These are phyloP conservation scores for Cenchrus purpureus DNA, from an alignment of 176 grass and related monocot species.

Conservation along the genomic window DNA sequence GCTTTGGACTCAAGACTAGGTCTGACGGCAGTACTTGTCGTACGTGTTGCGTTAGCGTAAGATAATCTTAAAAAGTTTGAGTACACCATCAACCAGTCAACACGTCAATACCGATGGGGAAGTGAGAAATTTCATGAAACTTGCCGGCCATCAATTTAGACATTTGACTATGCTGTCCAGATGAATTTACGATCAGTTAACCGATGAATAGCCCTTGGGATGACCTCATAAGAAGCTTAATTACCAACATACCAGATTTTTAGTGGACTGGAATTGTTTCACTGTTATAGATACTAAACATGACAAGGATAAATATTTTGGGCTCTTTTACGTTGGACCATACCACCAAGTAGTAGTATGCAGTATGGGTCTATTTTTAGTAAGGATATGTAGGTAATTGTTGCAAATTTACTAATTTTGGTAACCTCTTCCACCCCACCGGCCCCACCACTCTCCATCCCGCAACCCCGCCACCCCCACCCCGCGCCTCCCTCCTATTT, in stretches of 20 bases:
- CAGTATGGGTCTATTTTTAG: too few relatives aligned
- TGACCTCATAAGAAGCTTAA: background rate
- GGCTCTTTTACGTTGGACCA: too few relatives aligned
- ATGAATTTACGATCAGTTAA: background rate
- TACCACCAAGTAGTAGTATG: too few relatives aligned
- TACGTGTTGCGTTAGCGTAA: slow-evolving; percentile 19
- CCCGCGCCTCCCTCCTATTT: too few relatives aligned
- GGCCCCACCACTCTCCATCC: too few relatives aligned
- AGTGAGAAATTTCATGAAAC: background rate
- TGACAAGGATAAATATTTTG: background rate
- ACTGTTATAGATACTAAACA: background rate
- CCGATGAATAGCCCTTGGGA: slow-evolving; percentile 19
- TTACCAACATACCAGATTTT: background rate
- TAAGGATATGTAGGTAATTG: too few relatives aligned
- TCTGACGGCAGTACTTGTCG: slow-evolving; percentile 16
- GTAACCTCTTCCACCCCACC: too few relatives aligned
- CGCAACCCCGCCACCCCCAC: too few relatives aligned
- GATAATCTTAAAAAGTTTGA: background rate
- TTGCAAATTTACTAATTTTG: too few relatives aligned
- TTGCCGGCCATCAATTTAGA: background rate
- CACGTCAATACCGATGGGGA: slow-evolving; percentile 15
- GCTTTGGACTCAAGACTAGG: slow-evolving; percentile 12
- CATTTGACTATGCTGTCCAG: background rate
- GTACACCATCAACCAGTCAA: background rate
- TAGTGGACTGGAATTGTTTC: background rate